Conservation (phyloP, 1,284 basidiomycete species). For the Ganoderma sp. region DNA sequence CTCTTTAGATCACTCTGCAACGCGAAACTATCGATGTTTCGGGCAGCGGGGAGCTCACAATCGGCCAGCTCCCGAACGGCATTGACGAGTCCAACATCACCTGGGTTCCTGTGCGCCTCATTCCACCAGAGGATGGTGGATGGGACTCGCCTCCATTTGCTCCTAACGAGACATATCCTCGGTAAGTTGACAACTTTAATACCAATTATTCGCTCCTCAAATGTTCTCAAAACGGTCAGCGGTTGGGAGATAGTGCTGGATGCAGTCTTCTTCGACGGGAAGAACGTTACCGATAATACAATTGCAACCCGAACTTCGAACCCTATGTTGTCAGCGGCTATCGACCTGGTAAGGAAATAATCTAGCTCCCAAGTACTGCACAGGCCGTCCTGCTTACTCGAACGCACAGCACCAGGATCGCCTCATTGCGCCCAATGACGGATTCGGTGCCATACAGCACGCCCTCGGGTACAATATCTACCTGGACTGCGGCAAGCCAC, state of each 20-base stretch:
- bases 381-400: neutral
- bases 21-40: too few species aligned
- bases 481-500: slow-evolving; percentile 49
- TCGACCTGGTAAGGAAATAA: slow-evolving; percentile 47
- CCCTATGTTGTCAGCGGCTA: slow-evolving; percentile 50
- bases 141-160: too few species aligned
- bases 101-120: too few species aligned
- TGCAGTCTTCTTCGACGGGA: slow-evolving; percentile 60
- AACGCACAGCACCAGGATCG: slow-evolving; percentile 42
- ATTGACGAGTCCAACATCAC: too few species aligned
- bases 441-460: slow-evolving; percentile 45
- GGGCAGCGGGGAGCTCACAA: too few species aligned
- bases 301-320: slow-evolving; percentile 45
- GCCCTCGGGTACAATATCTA: slow-evolving; percentile 44
- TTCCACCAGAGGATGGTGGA: too few species aligned
- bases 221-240: neutral
- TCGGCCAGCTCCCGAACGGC: too few species aligned
- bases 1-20: too few species aligned
- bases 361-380: neutral
- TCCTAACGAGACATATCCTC: too few species aligned
- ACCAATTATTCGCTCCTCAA: neutral
- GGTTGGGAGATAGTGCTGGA: slow-evolving; percentile 68
- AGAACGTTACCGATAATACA: slow-evolving; percentile 51
- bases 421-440: slow-evolving; percentile 45
- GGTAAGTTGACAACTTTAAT: neutral